Percentiles rank a stretch among this genome's conserved stretches.
These are phyloP conservation scores for Ceriops decandra DNA, from an alignment of 345 rosid species.

Conservation along the genomic window DNA sequence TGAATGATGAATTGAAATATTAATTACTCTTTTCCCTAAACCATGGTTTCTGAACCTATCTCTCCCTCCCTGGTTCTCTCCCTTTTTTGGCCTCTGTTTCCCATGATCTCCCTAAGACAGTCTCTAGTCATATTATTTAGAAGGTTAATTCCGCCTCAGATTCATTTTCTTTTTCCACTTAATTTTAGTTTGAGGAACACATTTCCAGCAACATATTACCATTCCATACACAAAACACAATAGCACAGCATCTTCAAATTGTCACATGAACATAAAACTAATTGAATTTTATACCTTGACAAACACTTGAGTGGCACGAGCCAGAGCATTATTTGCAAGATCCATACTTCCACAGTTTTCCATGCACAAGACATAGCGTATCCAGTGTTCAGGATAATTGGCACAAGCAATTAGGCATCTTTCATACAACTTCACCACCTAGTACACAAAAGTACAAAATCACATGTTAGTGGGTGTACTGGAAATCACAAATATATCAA, in stretches of 20 bases:
- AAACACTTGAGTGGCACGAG: slow-evolving; percentile 91
- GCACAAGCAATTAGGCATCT: slow-evolving; percentile 96
- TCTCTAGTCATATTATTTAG: background rate
- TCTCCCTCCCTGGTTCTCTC: no score
- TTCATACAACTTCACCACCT: slow-evolving; percentile 94
- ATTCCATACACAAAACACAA: background rate
- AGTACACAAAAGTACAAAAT: slow-evolving; percentile 24
- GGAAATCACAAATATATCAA: slow-evolving; percentile 12
- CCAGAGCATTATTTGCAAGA: slow-evolving; percentile 83
- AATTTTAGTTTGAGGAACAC: background rate
- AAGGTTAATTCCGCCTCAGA: background rate
- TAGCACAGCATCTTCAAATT: background rate
- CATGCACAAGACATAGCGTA: slow-evolving; percentile 82
- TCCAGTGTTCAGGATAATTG: slow-evolving; percentile 91
- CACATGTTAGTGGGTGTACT: slow-evolving; percentile 16
- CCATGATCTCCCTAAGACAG: no score
- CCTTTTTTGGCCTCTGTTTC: no score
- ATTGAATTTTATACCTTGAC: slow-evolving; percentile 69
- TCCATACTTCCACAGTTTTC: slow-evolving; percentile 73
- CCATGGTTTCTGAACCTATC: no score
- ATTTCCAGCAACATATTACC: background rate
- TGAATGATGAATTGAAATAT: no score
- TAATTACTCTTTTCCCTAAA: no score
- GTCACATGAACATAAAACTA: background rate
- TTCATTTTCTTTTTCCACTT: background rate